Conservation (phyloP, 495 filamentous ascomycete species). For the Umbilicaria muhlenbergii region DNA sequence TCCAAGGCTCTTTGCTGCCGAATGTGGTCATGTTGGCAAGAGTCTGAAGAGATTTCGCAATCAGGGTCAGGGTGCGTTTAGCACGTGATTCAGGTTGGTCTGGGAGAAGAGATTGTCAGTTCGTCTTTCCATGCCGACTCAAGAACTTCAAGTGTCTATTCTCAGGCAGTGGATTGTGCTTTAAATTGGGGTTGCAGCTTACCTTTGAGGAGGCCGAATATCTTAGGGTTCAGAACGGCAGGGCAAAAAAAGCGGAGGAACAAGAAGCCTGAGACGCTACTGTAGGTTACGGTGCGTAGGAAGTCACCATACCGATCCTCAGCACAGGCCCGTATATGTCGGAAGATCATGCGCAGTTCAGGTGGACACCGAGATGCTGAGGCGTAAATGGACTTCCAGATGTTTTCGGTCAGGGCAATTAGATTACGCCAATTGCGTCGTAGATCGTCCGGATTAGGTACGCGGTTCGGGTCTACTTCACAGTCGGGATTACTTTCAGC, state of each 20-base stretch:
- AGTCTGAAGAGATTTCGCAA: slow-evolving; percentile 91
- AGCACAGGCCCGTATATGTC: slow-evolving; percentile 84
- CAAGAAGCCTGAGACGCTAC: slow-evolving; percentile 89
- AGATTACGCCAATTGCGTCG: slow-evolving; percentile 73
- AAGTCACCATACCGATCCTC: slow-evolving; percentile 97
- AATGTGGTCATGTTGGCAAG: slow-evolving; percentile 88
- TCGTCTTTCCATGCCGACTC: background rate
- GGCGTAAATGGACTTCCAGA: slow-evolving; percentile 70
- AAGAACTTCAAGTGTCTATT: background rate
- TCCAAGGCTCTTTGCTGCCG: slow-evolving; percentile 92
- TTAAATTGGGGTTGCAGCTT: slow-evolving; percentile 8
- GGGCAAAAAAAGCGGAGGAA: slow-evolving; percentile 95
- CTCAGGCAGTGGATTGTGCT: background rate
- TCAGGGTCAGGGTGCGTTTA: slow-evolving; percentile 81
- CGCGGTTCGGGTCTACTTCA: slow-evolving; percentile 78
- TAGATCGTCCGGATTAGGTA: slow-evolving; percentile 57
- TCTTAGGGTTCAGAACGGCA: slow-evolving; percentile 87
- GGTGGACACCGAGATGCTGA: slow-evolving; percentile 62
- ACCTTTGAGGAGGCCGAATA: slow-evolving; percentile 85
- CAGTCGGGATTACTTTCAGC: slow-evolving; percentile 80
- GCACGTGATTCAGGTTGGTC: slow-evolving; percentile 79
- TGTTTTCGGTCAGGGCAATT: slow-evolving; percentile 55
- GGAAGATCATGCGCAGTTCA: slow-evolving; percentile 75
- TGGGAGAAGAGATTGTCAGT: slow-evolving; percentile 16
- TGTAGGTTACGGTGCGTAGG: slow-evolving; percentile 81